Evolutionary conservation across 2,329 filamentous ascomycete genomes (phyloP).

Genomic region (Harringtonia aguacate): DNA sequence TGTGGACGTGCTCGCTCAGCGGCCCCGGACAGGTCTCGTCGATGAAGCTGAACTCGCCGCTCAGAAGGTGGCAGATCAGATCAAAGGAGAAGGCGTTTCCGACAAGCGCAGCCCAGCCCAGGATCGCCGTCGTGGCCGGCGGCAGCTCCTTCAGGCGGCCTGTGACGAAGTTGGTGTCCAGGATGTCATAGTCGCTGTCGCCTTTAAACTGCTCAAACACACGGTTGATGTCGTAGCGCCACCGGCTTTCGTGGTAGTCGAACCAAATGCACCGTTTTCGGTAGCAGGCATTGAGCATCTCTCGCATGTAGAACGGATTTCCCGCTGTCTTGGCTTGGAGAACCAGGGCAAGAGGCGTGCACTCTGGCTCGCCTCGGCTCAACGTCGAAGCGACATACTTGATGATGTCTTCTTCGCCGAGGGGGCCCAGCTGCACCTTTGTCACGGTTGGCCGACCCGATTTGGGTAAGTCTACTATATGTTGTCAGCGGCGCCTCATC

Average conservation of each 20-base stretch:
- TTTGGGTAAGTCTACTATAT: constrained; percentile 28
- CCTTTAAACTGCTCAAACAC: constrained; percentile 79
- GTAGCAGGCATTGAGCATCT: constrained; percentile 82
- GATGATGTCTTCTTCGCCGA: constrained; percentile 69
- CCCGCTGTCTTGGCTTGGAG: constrained; percentile 82
- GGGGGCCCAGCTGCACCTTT: constrained; percentile 58
- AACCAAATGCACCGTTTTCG: constrained; percentile 85
- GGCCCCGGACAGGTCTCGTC: constrained; percentile 26
- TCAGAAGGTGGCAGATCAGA: constrained; percentile 66
- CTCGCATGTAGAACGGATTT: constrained; percentile 83
- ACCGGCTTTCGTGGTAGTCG: constrained; percentile 70
- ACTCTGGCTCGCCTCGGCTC: constrained; percentile 59
- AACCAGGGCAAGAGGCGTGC: constrained; percentile 69
- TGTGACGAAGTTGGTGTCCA: constrained; percentile 75
- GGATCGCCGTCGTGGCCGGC: constrained; percentile 59
- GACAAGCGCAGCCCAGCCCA: constrained; percentile 78
- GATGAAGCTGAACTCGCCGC: constrained; percentile 57
- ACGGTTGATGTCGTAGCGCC: constrained; percentile 77
- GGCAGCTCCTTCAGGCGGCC: constrained; percentile 69
- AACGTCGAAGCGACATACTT: constrained; percentile 76
- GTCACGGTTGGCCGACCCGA: constrained; percentile 49
- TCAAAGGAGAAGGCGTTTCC: constrained; percentile 78
- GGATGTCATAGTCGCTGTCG: constrained; percentile 65
- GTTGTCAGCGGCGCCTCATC: not conserved
- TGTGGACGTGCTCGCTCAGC: constrained; percentile 23